These are phyloP conservation scores for Zygotorulaspora florentina DNA, from an alignment of 805 yeast genomes.

Conservation along the genomic window DNA sequence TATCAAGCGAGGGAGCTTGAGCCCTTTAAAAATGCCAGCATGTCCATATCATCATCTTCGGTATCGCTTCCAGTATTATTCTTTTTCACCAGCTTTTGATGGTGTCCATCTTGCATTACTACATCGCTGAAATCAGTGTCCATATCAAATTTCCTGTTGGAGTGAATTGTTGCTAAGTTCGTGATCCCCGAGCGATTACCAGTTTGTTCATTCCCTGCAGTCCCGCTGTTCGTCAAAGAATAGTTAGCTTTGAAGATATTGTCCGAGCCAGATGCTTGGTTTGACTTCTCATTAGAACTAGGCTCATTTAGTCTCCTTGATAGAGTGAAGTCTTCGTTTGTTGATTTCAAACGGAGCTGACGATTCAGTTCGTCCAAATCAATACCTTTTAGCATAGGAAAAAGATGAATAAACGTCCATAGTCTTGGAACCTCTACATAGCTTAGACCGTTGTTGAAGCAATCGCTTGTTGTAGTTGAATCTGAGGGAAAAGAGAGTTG, in stretches of 20 bases:
- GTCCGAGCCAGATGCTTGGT: neutral
- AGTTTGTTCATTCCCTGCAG: conserved; percentile 1
- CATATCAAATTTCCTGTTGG: conserved; percentile 1
- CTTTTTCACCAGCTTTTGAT: neutral
- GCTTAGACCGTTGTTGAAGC: conserved; percentile 1
- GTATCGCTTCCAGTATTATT: conserved; percentile 1
- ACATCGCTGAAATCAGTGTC: conserved; percentile 13
- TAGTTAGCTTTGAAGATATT: conserved; percentile 10
- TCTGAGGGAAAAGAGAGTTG: conserved; percentile 15
- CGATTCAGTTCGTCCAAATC: conserved; percentile 34
- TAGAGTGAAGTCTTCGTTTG: conserved; percentile 19
- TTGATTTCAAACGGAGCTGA: conserved; percentile 17
- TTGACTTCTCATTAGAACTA: neutral
- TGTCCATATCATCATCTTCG: conserved; percentile 18
- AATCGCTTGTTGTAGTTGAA: conserved; percentile 11
- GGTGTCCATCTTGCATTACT: neutral
- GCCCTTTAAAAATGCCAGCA: conserved; percentile 29
- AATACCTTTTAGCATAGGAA: conserved; percentile 33
- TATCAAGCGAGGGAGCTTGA: conserved; percentile 11
- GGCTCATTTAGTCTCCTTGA: conserved; percentile 24
- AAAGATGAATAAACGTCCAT: conserved; percentile 27
- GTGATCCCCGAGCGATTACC: neutral
- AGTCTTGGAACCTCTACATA: conserved; percentile 20
- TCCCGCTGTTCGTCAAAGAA: neutral
- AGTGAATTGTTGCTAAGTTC: neutral